Conservation (phyloP, 2,329 filamentous ascomycete genomes). For the Talaromyces sp. region DNA sequence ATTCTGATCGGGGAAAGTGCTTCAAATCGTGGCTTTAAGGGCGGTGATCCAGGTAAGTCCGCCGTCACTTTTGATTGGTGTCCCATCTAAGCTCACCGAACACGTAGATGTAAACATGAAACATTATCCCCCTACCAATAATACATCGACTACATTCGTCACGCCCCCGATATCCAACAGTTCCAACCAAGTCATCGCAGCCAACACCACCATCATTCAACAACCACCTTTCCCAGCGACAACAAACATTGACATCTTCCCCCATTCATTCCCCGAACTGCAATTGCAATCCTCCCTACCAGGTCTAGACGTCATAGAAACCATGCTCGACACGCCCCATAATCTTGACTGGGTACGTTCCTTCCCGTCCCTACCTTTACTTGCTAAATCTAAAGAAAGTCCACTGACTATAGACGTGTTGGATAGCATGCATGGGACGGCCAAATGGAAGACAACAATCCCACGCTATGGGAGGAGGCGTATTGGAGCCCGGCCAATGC, state of each 20-base stretch:
- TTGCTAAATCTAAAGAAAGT: neutral
- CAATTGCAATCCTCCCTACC: constrained; percentile 12
- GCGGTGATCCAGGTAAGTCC: neutral
- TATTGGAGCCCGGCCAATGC: constrained; percentile 6
- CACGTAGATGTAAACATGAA: constrained; percentile 1
- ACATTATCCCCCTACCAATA: neutral
- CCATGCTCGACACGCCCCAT: constrained; percentile 32
- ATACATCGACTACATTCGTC: neutral
- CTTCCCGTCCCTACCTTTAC: too few species aligned
- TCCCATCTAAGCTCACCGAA: neutral
- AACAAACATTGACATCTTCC: neutral
- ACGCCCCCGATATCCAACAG: constrained; percentile 10
- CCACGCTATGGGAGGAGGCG: constrained; percentile 7
- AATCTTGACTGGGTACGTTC: constrained; percentile 34
- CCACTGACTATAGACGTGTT: neutral
- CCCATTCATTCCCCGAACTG: constrained; percentile 5
- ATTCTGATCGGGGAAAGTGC: constrained; percentile 16
- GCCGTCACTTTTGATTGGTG: neutral
- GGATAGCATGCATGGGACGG: constrained; percentile 26
- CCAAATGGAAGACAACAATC: constrained; percentile 22
- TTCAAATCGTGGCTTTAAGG: neutral
- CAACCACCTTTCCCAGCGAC: neutral
- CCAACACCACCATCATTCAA: neutral
- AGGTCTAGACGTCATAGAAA: constrained; percentile 30
- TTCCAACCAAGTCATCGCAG: neutral